Base-by-base conservation (phyloP, 805 yeast genomes). In the Spathaspora arborariae region DNA sequence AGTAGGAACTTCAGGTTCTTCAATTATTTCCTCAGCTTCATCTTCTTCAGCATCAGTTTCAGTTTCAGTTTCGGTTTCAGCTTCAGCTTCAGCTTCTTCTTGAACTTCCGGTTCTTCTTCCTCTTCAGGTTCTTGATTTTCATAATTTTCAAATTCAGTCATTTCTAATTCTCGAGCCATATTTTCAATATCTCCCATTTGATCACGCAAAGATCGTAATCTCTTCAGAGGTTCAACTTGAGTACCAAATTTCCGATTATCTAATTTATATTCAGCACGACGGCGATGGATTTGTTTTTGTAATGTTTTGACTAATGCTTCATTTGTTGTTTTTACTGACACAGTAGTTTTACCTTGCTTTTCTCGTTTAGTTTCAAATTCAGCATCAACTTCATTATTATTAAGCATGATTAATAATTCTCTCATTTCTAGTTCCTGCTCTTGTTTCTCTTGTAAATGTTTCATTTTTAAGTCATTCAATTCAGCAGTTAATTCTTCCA, bases 111-210 rank as follows among this genome's bases (percentile, higher is more conserved):
- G 45, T 16, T 20, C 33, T 36, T 47, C 48, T 13, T 15, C 26
- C 20, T 39, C 42, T 35, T 19, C 30, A 9, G 33, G n/a, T n/a
- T n/a, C n/a, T n/a, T 37, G 38, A 47, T 52, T 13, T 20, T 52
- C 53, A 7, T 43, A 57, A 49, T 70, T 65, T 43, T 79, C 84
- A 56, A 88, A 90, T 53, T 89, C 94, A 18, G 87, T 85, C 79
- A 81, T 84, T 61, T 92, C 97, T 48, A 92, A 73, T 57, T 85
- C 87, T 50, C 95, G 71, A 0, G 97, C 97, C 69, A 88, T 87
- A 41, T 79, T 78, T 59, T 88, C 96, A 45, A 91, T 74, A 51
- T 80, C 84, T 49, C 87, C 95, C 96, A 89, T 89, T 59, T 84
- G 79, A 56, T 84, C 88, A 46, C 96, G 74, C 55, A 91, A 72